phyloP scores from a whole-genome alignment of 495 filamentous ascomycete species.

The Stereocaulon alpinum region DNA sequence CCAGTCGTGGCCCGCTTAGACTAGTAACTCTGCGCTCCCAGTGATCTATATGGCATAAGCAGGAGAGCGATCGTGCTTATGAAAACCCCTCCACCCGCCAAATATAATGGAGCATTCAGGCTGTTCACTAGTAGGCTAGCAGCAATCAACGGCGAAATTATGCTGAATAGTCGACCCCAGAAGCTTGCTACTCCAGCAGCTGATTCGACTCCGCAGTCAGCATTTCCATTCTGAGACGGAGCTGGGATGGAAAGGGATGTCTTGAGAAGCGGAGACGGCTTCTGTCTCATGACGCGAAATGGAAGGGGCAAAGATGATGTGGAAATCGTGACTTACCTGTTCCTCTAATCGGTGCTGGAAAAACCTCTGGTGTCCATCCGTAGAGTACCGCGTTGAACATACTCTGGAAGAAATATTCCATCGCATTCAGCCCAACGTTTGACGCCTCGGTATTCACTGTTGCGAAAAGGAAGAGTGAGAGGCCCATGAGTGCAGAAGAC shows the following conservation, averaged over 20 bases:
- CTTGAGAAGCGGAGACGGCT: no score
- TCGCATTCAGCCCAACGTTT: constrained; percentile 35
- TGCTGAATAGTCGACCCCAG: constrained; percentile 37
- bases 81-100: constrained; percentile 35
- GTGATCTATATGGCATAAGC: constrained; percentile 28
- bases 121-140: constrained; percentile 25
- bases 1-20: not conserved
- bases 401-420: constrained; percentile 41
- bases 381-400: constrained; percentile 48
- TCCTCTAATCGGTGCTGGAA: constrained; percentile 43
- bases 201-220: no score
- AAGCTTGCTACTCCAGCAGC: constrained; percentile 42
- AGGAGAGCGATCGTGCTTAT: constrained; percentile 33
- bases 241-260: no score
- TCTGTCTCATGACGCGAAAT: no score
- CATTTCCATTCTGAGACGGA: no score
- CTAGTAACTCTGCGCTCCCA: constrained; percentile 26
- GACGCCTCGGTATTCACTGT: constrained; percentile 33
- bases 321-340: constrained; percentile 18
- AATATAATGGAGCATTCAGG: constrained; percentile 31
- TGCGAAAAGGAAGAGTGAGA: constrained; percentile 36
- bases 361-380: constrained; percentile 48
- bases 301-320: no score
- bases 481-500: constrained; percentile 36
- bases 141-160: constrained; percentile 36